Percentiles rank a stretch among this genome's conserved stretches.
These are phyloP conservation scores for Populus davidiana DNA, from an alignment of 345 rosid species.

Conservation along the genomic window DNA sequence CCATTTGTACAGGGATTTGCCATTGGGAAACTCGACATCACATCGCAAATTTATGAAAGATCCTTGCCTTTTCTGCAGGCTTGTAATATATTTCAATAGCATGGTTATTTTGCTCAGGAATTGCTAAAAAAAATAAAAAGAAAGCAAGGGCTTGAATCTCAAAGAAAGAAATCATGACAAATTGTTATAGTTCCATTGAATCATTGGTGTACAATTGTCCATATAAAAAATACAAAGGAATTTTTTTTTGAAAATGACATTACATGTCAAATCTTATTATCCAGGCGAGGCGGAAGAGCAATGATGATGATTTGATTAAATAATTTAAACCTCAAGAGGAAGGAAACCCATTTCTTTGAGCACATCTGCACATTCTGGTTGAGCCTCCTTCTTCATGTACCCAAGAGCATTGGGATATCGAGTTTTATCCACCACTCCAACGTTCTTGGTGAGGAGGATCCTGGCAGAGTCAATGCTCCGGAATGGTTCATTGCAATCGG, in stretches of 20 bases:
- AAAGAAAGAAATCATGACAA: too few relatives aligned
- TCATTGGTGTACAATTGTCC: background rate
- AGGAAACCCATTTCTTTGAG: conserved; percentile 19
- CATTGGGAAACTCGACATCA: too few relatives aligned
- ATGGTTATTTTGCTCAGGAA: too few relatives aligned
- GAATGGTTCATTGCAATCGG: conserved; percentile 17
- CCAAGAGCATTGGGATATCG: conserved; percentile 24
- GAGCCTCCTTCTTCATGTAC: conserved; percentile 7
- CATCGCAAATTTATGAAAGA: too few relatives aligned
- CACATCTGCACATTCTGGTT: conserved; percentile 2
- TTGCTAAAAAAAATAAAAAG: too few relatives aligned
- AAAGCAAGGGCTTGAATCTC: too few relatives aligned
- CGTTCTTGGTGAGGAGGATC: conserved; percentile 20
- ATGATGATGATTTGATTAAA: background rate
- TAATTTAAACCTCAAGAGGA: conserved; percentile 1
- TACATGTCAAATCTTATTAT: background rate
- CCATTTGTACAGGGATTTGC: too few relatives aligned
- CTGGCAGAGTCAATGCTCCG: background rate
- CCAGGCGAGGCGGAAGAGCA: background rate
- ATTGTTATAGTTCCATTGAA: background rate
- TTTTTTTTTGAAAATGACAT: background rate
- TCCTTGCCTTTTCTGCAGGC: too few relatives aligned
- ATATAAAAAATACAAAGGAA: background rate
- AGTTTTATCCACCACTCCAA: conserved; percentile 12
- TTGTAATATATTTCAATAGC: too few relatives aligned